Percentiles rank a stretch among this genome's conserved stretches.
Conservation (phyloP, 2,329 filamentous ascomycete species). For the Fusarium virguliforme region DNA sequence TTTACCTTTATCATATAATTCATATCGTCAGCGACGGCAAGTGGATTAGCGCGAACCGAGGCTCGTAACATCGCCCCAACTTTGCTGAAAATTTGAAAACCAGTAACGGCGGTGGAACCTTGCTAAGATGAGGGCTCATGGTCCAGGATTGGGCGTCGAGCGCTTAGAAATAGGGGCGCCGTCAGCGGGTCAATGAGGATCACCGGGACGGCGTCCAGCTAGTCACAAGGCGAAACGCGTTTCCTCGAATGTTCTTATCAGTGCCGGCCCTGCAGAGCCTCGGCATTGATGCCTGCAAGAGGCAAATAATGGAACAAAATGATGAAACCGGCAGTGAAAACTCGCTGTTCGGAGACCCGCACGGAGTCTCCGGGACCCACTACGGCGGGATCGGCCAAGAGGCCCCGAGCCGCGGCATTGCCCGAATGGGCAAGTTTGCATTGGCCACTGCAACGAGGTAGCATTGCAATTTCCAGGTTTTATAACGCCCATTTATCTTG, state of each 20-base stretch:
- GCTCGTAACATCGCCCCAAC: conserved; percentile 9
- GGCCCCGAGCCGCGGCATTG: conserved; percentile 40
- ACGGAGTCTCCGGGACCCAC: conserved; percentile 41
- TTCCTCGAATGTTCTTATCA: background rate
- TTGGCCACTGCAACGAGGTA: conserved; percentile 14
- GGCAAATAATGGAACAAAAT: conserved; percentile 11
- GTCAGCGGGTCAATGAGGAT: conserved; percentile 9
- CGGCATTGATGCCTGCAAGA: conserved; percentile 26
- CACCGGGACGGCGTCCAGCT: conserved; percentile 6
- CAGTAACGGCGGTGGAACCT: conserved; percentile 5
- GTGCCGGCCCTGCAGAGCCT: background rate
- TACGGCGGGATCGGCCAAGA: conserved; percentile 41
- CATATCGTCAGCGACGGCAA: background rate
- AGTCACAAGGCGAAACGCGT: conserved; percentile 6
- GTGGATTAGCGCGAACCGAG: conserved; percentile 12
- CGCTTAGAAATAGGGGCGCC: conserved; percentile 1
- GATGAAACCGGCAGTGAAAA: conserved; percentile 19
- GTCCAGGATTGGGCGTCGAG: conserved; percentile 8
- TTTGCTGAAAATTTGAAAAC: background rate
- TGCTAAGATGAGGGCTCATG: conserved; percentile 10
- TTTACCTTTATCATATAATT: conserved; percentile 32
- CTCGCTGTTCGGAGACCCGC: conserved; percentile 21
- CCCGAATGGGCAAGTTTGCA: conserved; percentile 18
- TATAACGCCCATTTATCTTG: conserved; percentile 24
- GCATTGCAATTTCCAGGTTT: conserved; percentile 22